Evolutionary conservation across 108 stramenopile genomes (phyloP), one percentile per base, ranked within the genome.

Genomic region (Cyclotella choctawhatcheeana): DNA sequence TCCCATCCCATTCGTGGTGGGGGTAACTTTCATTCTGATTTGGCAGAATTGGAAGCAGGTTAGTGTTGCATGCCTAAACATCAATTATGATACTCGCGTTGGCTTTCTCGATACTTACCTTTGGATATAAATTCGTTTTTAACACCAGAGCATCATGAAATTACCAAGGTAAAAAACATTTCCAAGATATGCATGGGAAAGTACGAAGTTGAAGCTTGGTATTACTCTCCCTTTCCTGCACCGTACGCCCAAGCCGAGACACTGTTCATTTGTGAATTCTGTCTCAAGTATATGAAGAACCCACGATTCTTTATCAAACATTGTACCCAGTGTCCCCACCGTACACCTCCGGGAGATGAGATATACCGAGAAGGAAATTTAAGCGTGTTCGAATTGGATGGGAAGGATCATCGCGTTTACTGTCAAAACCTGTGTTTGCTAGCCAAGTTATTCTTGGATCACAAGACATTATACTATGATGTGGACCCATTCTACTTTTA

Each of bases 121-220:
- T n/a, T n/a, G n/a, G n/a, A n/a, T n/a, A n/a, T n/a, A n/a, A n/a
- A n/a, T n/a, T n/a, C n/a, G n/a, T n/a, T n/a, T n/a, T n/a, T n/a
- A n/a, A n/a, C n/a, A n/a, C n/a, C n/a, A n/a, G 98, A 99, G 82
- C 99, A 99, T 80, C 97, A 99, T 58, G 97, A 98, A 77, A 91
- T 97, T n/a, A 99, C 99, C 59, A 98, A 98, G 70, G 96, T 99
- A n/a, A 98, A 98, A 83, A 99, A 99, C 83, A 95, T 99, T 58
- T 83, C 89, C 45, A 82, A 85, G 58, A 97, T 99, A 64, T 79
- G 89, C 70, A 90, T 99, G 85, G 98, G 98, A 6, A 67, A 62
- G 14, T 60, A 67, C n/a, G 29, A 71, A 26, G 76, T 83, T 1
- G 93, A 99, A 64, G 93, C 97, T 21, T 99, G 99, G 99, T 99